Evolutionary conservation across 345 rosid genomes (phyloP).

Genomic region (Heritiera fomes): DNA sequence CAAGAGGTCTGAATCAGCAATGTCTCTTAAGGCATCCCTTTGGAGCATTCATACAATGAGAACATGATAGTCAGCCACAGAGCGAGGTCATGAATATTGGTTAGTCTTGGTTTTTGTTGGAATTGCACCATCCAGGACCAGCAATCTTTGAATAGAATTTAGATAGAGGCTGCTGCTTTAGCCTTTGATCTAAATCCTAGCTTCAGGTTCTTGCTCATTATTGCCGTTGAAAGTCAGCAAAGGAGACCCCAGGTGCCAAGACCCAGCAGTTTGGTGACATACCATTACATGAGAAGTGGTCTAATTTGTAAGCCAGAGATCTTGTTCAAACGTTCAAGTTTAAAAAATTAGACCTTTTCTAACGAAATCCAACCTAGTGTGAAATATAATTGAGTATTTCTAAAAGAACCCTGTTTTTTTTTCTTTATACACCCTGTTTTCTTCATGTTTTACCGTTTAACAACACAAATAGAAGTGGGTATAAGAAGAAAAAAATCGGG

Average conservation of each 20-base stretch:
- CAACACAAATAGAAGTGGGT: too few species aligned
- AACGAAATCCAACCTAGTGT: too few species aligned
- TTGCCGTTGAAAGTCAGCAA: constrained; percentile 23
- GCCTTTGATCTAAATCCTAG: not conserved
- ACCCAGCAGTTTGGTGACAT: too few species aligned
- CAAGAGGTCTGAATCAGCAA: not conserved
- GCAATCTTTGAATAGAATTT: not conserved
- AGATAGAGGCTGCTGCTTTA: not conserved
- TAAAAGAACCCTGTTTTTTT: too few species aligned
- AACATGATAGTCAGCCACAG: not conserved
- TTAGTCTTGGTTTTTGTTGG: not conserved
- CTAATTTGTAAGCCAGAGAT: not conserved
- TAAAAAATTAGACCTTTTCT: constrained; percentile 18
- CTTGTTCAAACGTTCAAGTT: constrained; percentile 18
- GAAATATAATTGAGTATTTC: too few species aligned
- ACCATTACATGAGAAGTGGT: not conserved
- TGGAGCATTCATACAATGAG: not conserved
- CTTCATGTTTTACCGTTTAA: too few species aligned
- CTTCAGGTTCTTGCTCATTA: constrained; percentile 14
- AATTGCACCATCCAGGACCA: not conserved
- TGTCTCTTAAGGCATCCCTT: not conserved
- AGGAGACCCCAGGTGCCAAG: too few species aligned
- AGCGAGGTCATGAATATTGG: not conserved
- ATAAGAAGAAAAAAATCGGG: too few species aligned
- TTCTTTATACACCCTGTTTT: too few species aligned